These are phyloP conservation scores for Serendipita sp. DNA, from an alignment of 768 basidiomycete genomes.

Conservation along the genomic window DNA sequence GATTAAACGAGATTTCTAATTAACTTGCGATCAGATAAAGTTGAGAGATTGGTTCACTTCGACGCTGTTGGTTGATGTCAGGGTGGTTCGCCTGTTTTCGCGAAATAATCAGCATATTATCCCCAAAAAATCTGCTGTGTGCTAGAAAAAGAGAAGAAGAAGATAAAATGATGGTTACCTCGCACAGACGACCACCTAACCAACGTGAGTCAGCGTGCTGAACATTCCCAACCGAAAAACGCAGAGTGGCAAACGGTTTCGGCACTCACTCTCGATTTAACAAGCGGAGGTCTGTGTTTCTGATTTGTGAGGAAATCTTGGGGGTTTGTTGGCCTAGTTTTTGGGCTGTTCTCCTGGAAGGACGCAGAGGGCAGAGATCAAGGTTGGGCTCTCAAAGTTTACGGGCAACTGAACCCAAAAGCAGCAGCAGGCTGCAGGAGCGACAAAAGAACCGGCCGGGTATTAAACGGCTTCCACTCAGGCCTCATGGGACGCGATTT, in stretches of 20 bases:
- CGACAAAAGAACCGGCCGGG: too few species aligned
- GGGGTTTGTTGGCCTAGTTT: neutral
- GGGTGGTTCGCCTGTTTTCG: constrained; percentile 1
- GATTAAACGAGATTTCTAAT: neutral
- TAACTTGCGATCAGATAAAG: neutral
- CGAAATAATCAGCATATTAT: neutral
- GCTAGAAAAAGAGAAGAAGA: neutral
- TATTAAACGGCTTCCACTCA: too few species aligned
- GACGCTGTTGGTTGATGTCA: neutral
- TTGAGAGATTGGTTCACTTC: neutral
- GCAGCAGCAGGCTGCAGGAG: too few species aligned
- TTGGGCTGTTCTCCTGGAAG: too few species aligned
- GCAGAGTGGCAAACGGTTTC: neutral
- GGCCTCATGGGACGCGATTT: too few species aligned
- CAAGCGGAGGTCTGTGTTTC: constrained; percentile 6
- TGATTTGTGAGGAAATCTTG: constrained; percentile 1
- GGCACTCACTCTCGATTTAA: constrained; percentile 4
- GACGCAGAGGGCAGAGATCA: too few species aligned
- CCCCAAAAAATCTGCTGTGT: neutral
- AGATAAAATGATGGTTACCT: neutral
- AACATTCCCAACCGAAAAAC: neutral
- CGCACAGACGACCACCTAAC: constrained; percentile 5
- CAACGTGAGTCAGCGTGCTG: neutral
- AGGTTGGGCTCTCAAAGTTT: too few species aligned
- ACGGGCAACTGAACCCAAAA: too few species aligned